Evolutionary conservation across 176 grass and related monocot genomes (phyloP).

Genomic region (Cenchrus fungigraminus): DNA sequence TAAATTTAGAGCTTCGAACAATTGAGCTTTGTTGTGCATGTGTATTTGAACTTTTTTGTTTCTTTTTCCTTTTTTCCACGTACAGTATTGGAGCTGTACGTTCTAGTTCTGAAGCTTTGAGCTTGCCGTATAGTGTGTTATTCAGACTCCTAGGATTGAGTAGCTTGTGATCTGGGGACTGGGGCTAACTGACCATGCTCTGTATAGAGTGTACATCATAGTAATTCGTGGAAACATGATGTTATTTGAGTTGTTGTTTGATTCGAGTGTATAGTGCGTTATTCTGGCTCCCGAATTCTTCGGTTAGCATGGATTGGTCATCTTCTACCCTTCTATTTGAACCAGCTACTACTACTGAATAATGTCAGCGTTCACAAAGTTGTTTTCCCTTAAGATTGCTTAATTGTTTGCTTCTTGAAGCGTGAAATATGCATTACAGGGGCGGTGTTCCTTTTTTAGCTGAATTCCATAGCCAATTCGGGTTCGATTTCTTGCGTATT

Average conservation of each 20-base stretch:
- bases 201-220: conserved; percentile 35
- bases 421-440: not conserved
- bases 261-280: not conserved
- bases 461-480: not conserved
- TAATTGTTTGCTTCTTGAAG: not conserved
- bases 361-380: not conserved
- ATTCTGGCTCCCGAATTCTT: not conserved
- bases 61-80: not conserved
- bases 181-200: conserved; percentile 41
- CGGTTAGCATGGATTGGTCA: not conserved
- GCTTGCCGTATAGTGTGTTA: conserved; percentile 46
- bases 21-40: conserved; percentile 18
- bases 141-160: conserved; percentile 48
- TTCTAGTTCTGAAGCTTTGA: conserved; percentile 49
- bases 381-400: not conserved
- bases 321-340: not conserved
- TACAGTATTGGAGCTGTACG: conserved; percentile 33
- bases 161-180: conserved; percentile 46
- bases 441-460: not conserved
- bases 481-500: not conserved
- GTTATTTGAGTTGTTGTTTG: conserved; percentile 11
- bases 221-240: conserved; percentile 29
- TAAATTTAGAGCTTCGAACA: conserved; percentile 28
- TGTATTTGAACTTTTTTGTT: conserved; percentile 41
- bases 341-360: not conserved